Evolutionary conservation across 139 green algal genomes (phyloP).

Genomic region (Spirogloea muscicola): DNA sequence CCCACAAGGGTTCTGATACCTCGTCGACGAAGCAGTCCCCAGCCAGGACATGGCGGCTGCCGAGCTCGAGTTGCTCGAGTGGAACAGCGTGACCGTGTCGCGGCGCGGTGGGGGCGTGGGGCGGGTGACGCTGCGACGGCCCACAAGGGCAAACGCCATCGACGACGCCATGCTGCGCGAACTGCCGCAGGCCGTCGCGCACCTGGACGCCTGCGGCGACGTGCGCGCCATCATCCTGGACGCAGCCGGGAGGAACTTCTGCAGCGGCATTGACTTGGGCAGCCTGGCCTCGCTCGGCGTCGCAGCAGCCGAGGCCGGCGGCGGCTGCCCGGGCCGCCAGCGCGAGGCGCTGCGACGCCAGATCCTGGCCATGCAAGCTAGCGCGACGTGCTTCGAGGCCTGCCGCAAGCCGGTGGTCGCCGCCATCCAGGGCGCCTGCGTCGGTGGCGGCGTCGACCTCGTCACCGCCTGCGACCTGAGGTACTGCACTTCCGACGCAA

Average conservation of each 20-base stretch:
- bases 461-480: constrained; percentile 79
- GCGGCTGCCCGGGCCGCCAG: constrained; percentile 7
- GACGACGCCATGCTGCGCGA: constrained; percentile 18
- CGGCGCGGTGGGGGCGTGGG: constrained; percentile 12
- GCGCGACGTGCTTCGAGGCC: constrained; percentile 62
- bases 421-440: constrained; percentile 65
- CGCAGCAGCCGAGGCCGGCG: neutral
- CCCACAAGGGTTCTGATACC: too few relatives aligned
- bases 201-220: neutral
- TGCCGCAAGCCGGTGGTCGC: constrained; percentile 63
- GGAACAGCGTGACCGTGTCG: too few relatives aligned
- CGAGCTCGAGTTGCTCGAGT: too few relatives aligned
- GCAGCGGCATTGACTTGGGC: constrained; percentile 64
- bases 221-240: constrained; percentile 53
- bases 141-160: constrained; percentile 13
- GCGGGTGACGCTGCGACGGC: neutral
- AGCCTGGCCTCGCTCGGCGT: constrained; percentile 23
- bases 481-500: constrained; percentile 60
- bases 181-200: constrained; percentile 9
- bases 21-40: too few relatives aligned
- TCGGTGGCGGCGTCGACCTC: constrained; percentile 84
- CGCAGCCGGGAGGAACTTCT: constrained; percentile 66
- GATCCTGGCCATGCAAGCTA: constrained; percentile 48
- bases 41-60: too few relatives aligned
- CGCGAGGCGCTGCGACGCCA: constrained; percentile 9